phyloP scores from a whole-genome alignment of 2,329 filamentous ascomycete species.

The Daldinia eschscholtzii region DNA sequence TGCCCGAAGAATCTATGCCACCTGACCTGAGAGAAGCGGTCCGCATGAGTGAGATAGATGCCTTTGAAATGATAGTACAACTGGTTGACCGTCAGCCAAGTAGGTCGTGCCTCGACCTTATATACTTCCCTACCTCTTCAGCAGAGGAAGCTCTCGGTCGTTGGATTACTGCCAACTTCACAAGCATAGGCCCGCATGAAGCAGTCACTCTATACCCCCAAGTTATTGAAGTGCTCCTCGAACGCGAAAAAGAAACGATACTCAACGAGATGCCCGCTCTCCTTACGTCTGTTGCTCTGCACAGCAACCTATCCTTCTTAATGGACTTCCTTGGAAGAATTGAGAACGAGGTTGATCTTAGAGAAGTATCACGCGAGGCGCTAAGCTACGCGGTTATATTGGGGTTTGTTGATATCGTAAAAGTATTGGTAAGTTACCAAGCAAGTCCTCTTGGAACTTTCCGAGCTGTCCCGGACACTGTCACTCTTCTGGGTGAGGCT shows the following conservation, averaged over 20 bases:
- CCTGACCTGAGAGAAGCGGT: conserved; percentile 9
- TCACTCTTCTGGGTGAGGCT: neutral
- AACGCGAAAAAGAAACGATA: conserved; percentile 8
- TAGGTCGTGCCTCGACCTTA: conserved; percentile 14
- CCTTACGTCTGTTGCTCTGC: conserved; percentile 13
- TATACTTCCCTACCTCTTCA: conserved; percentile 3
- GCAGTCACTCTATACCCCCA: conserved; percentile 9
- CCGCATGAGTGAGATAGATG: conserved; percentile 20
- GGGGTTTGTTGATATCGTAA: conserved; percentile 20
- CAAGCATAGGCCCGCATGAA: neutral
- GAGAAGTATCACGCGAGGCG: conserved; percentile 3
- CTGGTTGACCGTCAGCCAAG: conserved; percentile 9
- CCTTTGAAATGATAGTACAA: conserved; percentile 19
- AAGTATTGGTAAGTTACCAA: conserved; percentile 17
- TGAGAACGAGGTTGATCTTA: neutral
- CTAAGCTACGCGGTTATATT: conserved; percentile 6
- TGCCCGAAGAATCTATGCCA: conserved; percentile 8
- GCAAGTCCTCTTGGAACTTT: neutral
- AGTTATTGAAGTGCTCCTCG: conserved; percentile 12
- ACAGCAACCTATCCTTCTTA: conserved; percentile 12
- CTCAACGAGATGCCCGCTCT: conserved; percentile 6
- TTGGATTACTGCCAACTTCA: conserved; percentile 18
- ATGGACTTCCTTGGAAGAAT: conserved; percentile 16
- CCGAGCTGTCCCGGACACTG: no score
- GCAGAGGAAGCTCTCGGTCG: neutral